Base-by-base conservation (phyloP, 1,284 basidiomycete genomes). In the Termitomyces sp. region DNA sequence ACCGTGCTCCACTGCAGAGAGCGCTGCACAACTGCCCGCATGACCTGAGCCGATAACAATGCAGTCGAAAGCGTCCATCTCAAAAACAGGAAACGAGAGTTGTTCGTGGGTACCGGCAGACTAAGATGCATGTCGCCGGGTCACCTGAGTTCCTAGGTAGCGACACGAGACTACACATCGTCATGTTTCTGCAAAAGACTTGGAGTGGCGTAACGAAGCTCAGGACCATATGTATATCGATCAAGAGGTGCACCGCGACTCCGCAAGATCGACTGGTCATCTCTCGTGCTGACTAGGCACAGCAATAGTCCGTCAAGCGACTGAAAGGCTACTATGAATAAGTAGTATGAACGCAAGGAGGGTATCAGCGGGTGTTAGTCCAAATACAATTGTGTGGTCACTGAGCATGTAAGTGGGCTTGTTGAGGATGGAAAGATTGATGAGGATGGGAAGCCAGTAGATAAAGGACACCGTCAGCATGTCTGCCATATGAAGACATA, bases 11-110 rank as follows among this genome's bases (percentile, higher is more conserved):
- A 69, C 71, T 8, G 84, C 83, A 45, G 82, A 73, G 39, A 85
- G 70, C 1, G 85, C 84, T 15, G 85, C 82, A 58, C 78, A 84
- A 60, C 79, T 80, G 19, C 84, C 84, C 51, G 85, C 84, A 64
- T 87, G 79, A 17, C 86, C 84, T 28, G 83, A 81, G n/a, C 84
- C 84, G 9, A 87, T 72, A 47, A 86, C 74, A 58, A 86, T 71
- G 61, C 81, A 83, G 60, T 85, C 82, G 63, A 73, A 79, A 31
- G 56, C 38, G 34, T 58, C 48, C 67, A 68, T 66, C 26, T 30
- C 50, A 48, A 36, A 44, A 44, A 48, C 13, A 2, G 26, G 15
- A 36, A 30, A 13, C 39, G 6, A 38, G 36, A 36, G 34, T 36
- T 5, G 28, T 28, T 31, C 19, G 36, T 39, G 33, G 33, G 30